Conservation (phyloP, 2,329 filamentous ascomycete species). For the Hirsutella minnesotensis region DNA sequence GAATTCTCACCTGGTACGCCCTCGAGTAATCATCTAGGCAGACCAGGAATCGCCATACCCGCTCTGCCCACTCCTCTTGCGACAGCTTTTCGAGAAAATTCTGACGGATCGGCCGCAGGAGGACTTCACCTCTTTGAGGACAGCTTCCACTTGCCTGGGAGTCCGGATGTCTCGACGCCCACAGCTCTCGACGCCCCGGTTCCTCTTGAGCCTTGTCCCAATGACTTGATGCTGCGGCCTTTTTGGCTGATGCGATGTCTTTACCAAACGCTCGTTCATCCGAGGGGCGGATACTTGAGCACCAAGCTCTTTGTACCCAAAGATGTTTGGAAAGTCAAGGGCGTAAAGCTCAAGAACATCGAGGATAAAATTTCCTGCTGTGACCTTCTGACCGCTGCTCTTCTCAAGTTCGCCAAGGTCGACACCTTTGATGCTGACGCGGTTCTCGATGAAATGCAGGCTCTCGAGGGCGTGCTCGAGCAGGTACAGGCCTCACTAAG, state of each 20-base stretch:
- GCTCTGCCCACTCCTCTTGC: slow-evolving; percentile 56
- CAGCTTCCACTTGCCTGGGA: slow-evolving; percentile 58
- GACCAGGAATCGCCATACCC: slow-evolving; percentile 41
- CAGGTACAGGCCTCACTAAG: slow-evolving; percentile 65
- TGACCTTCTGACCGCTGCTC: slow-evolving; percentile 78
- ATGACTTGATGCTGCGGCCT: slow-evolving; percentile 76
- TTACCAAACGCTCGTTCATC: slow-evolving; percentile 84
- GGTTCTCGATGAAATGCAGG: slow-evolving; percentile 87
- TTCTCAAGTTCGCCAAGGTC: slow-evolving; percentile 71
- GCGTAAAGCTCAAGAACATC: slow-evolving; percentile 79
- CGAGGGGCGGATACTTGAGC: slow-evolving; percentile 82
- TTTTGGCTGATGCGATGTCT: slow-evolving; percentile 97
- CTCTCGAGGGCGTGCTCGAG: slow-evolving; percentile 74
- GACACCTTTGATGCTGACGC: slow-evolving; percentile 87
- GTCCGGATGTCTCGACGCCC: slow-evolving; percentile 53
- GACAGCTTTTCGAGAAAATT: slow-evolving; percentile 46
- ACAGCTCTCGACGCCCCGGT: slow-evolving; percentile 55
- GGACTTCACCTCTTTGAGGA: slow-evolving; percentile 76
- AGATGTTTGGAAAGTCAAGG: slow-evolving; percentile 88
- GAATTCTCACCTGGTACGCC: slow-evolving; percentile 67
- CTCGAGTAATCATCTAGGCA: slow-evolving; percentile 53
- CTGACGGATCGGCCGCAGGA: slow-evolving; percentile 46
- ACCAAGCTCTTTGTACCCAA: slow-evolving; percentile 84
- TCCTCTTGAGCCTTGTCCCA: slow-evolving; percentile 82
- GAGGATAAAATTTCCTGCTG: slow-evolving; percentile 93